A percentile compares a stretch with the other conserved stretches of the same genome.
Conservation (phyloP, 2,329 filamentous ascomycete species). For the Coleophoma cylindrospora region DNA sequence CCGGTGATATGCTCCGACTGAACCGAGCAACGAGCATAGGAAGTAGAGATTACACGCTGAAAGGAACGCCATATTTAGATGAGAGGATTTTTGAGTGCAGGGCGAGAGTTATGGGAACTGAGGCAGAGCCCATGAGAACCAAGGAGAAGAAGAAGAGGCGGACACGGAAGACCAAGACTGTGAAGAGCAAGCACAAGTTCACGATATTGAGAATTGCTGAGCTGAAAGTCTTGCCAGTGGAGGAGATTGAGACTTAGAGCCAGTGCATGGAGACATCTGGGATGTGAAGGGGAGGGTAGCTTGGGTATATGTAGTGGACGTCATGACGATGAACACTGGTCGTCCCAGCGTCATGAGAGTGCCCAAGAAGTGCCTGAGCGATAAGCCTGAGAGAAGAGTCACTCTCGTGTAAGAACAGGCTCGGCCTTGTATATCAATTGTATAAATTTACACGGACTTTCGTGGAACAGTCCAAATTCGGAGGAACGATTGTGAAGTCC, state of each 20-base stretch:
- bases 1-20: constrained; percentile 82
- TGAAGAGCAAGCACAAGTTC: constrained; percentile 86
- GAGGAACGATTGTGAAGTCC: too few relatives aligned
- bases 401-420: too few relatives aligned
- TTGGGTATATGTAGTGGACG: background rate
- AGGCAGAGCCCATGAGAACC: constrained; percentile 71
- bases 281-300: background rate
- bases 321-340: too few relatives aligned
- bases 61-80: constrained; percentile 77
- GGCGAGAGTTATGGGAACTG: constrained; percentile 77
- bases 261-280: background rate
- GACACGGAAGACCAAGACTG: constrained; percentile 66
- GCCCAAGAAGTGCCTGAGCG: too few relatives aligned
- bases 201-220: constrained; percentile 84
- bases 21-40: constrained; percentile 81
- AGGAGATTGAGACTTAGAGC: constrained; percentile 30
- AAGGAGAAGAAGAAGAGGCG: constrained; percentile 81
- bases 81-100: constrained; percentile 80
- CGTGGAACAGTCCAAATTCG: too few relatives aligned
- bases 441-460: too few relatives aligned
- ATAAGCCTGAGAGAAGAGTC: too few relatives aligned
- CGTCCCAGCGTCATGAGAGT: too few relatives aligned
- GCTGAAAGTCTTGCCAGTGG: constrained; percentile 45
- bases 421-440: too few relatives aligned
- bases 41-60: constrained; percentile 84